Conservation (phyloP, 768 basidiomycete genomes). For the Leccinum uliginosum region DNA sequence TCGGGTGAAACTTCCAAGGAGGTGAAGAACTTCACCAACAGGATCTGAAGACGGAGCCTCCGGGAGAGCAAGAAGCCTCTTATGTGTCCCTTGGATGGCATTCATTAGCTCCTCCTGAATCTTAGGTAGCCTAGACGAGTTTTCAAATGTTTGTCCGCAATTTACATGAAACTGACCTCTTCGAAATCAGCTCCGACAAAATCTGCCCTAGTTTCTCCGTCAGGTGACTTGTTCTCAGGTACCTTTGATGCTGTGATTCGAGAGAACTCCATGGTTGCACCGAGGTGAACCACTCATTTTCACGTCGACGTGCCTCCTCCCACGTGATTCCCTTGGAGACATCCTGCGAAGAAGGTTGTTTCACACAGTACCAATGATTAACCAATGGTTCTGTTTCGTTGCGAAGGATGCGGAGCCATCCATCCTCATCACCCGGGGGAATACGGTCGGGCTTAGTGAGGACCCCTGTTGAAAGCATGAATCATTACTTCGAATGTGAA, state of each 20-base stretch:
- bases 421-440: conserved; percentile 16
- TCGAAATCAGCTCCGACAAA: conserved; percentile 58
- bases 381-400: conserved; percentile 40
- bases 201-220: conserved; percentile 55
- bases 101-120: conserved; percentile 56
- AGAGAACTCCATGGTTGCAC: conserved; percentile 53
- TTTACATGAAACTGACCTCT: conserved; percentile 40
- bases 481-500: conserved; percentile 32
- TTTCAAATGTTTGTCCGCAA: not conserved
- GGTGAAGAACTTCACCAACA: conserved; percentile 47
- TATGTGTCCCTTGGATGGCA: conserved; percentile 38
- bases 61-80: conserved; percentile 35
- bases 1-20: conserved; percentile 44
- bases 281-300: conserved; percentile 54
- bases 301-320: conserved; percentile 53
- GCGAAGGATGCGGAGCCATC: conserved; percentile 54
- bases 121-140: conserved; percentile 48
- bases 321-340: conserved; percentile 37
- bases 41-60: conserved; percentile 53
- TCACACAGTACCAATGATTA: conserved; percentile 37
- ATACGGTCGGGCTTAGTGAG: conserved; percentile 72
- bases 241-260: conserved; percentile 44
- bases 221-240: conserved; percentile 53
- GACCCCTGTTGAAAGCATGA: conserved; percentile 8
- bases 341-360: conserved; percentile 34